Percentiles rank a stretch among this genome's conserved stretches.
Evolutionary conservation across 2,329 filamentous ascomycete genomes (phyloP).

Genomic region (Cladobotryum protrusum): DNA sequence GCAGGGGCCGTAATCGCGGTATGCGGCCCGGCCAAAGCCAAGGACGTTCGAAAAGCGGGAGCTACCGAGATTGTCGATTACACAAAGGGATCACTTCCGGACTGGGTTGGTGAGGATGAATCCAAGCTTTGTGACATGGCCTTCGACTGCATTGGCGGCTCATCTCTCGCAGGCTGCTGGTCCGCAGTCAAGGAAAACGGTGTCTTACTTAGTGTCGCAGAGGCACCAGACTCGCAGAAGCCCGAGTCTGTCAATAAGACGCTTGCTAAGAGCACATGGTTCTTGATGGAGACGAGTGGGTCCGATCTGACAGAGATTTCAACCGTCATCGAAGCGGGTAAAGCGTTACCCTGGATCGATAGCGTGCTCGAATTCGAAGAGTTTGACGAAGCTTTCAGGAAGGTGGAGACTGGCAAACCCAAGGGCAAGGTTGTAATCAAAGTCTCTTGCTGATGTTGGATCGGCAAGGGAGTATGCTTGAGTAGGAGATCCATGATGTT

Average conservation of each 20-base stretch:
- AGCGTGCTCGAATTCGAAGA: conserved; percentile 34
- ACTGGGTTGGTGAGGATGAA: conserved; percentile 25
- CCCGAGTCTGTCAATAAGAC: conserved; percentile 24
- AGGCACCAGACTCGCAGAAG: conserved; percentile 23
- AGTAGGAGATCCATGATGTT: no score
- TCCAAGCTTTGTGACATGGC: conserved; percentile 28
- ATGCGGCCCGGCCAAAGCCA: conserved; percentile 23
- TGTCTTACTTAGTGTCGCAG: conserved; percentile 27
- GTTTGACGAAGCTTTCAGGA: conserved; percentile 32
- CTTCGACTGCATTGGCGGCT: conserved; percentile 32
- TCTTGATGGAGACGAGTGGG: conserved; percentile 32
- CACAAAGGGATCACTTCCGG: conserved; percentile 20
- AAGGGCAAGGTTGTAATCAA: conserved; percentile 36
- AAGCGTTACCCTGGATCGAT: conserved; percentile 29
- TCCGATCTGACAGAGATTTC: conserved; percentile 29
- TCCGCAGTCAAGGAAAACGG: conserved; percentile 29
- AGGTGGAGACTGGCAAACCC: conserved; percentile 27
- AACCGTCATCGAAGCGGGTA: conserved; percentile 28
- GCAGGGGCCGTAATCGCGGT: conserved; percentile 31
- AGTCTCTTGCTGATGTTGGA: conserved; percentile 14
- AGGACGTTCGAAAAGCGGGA: conserved; percentile 25
- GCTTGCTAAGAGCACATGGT: conserved; percentile 27
- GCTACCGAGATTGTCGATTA: conserved; percentile 35
- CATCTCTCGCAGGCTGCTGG: conserved; percentile 28
- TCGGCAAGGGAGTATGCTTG: no score